A percentile compares a stretch with the other conserved stretches of the same genome.
These are phyloP conservation scores for Linnemannia zychae DNA, from an alignment of 192 early-diverging fungal genomes.

Conservation along the genomic window DNA sequence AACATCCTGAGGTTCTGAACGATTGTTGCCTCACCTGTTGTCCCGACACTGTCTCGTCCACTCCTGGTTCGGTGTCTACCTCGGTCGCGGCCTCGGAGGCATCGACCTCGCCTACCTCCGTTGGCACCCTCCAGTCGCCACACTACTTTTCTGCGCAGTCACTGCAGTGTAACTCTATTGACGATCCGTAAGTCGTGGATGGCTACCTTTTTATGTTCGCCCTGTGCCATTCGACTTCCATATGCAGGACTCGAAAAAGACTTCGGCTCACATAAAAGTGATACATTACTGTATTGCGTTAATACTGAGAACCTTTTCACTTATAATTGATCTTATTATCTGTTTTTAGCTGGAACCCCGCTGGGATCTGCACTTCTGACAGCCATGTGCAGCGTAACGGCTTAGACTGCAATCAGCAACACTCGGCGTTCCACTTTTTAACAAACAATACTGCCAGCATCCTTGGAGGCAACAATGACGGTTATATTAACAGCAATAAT, in stretches of 20 bases:
- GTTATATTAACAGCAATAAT: neutral
- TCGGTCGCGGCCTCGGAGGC: constrained; percentile 18
- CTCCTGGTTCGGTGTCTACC: constrained; percentile 19
- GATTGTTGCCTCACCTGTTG: constrained; percentile 54
- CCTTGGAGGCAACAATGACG: neutral
- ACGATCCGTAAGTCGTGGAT: constrained; percentile 33
- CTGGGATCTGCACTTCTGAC: constrained; percentile 16
- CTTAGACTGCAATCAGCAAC: constrained; percentile 11
- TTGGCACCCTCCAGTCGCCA: constrained; percentile 2
- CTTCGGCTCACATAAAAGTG: neutral
- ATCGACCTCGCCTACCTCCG: constrained; percentile 22
- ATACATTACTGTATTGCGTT: neutral
- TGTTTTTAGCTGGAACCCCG: constrained; percentile 10
- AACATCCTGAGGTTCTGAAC: constrained; percentile 45
- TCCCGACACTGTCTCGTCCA: constrained; percentile 33
- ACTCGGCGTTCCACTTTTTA: constrained; percentile 46
- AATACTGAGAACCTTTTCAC: neutral
- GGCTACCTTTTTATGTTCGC: neutral
- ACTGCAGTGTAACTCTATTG: constrained; percentile 19
- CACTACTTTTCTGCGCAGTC: constrained; percentile 20
- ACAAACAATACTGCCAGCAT: neutral
- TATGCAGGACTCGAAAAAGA: neutral
- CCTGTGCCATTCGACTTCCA: neutral
- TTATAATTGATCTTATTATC: neutral
- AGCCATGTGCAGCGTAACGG: constrained; percentile 5